Conservation (phyloP, 2,329 filamentous ascomycete species). For the Pleoardoris graminearum region DNA sequence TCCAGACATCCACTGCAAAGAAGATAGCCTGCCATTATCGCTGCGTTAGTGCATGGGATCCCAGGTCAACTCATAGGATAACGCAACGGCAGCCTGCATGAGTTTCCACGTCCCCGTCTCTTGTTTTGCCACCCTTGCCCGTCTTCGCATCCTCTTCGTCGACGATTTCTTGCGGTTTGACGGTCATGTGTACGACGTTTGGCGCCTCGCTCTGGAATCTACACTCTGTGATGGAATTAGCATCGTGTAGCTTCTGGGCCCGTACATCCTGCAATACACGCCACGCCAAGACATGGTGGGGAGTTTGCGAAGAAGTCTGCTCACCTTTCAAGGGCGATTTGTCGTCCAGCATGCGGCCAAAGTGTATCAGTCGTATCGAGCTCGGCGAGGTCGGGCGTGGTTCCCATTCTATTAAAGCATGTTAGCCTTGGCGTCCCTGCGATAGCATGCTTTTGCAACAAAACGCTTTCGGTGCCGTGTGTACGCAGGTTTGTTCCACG, state of each 20-base stretch:
- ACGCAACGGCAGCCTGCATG: conserved; percentile 66
- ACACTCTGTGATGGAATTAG: conserved; percentile 63
- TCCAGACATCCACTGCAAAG: no score
- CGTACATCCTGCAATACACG: no score
- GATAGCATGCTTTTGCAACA: no score
- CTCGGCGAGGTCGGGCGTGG: conserved; percentile 81
- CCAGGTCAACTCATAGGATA: conserved; percentile 55
- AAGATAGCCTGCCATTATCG: neutral
- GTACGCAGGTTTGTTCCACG: no score
- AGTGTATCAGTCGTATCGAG: conserved; percentile 87
- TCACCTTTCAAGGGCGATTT: conserved; percentile 82
- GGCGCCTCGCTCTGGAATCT: conserved; percentile 73
- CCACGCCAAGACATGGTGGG: conserved; percentile 24
- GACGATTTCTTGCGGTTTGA: conserved; percentile 80
- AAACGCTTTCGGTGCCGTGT: no score
- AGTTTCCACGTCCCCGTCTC: conserved; percentile 60
- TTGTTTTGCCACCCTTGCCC: conserved; percentile 57
- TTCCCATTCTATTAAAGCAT: conserved; percentile 71
- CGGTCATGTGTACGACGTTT: conserved; percentile 93
- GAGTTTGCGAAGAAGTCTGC: conserved; percentile 28
- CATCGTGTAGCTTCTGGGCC: no score
- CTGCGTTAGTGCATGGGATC: conserved; percentile 3
- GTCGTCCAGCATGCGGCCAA: conserved; percentile 88
- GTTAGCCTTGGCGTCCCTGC: no score
- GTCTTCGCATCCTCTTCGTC: conserved; percentile 77